Evolutionary conservation across 345 rosid species (phyloP), one percentile per base, ranked within the genome.

Genomic region (Murraya paniculata): DNA sequence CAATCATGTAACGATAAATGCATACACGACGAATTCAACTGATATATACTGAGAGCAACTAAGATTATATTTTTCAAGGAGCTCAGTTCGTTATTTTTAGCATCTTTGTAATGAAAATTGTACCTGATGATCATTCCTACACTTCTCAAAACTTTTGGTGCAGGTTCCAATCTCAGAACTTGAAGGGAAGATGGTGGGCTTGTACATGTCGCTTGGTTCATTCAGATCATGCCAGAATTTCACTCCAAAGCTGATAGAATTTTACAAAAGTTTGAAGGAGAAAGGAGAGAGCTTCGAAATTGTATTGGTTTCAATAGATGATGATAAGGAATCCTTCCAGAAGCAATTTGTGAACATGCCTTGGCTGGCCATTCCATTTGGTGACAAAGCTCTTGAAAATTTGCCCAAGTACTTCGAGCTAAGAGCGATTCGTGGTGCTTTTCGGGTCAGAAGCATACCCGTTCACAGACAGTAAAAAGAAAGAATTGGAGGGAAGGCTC

Each of bases 361-460:
- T 24, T 86, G 85, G 84, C 68, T 82, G n/a, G 78, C 83, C 27
- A 69, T 87, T 38, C 88, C 89, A 50, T 64, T 79, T 56, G 77
- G 79, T 61, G 87, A 85, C 76, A 82, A 64, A 78, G 61, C 70
- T 69, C 68, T 75, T 19, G 50, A 18, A 69, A 83, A 81, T 73
- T 61, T 87, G 72, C 65, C 50, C 53, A 77, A 68, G 10, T 85
- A 77, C 72, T 87, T 85, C 58, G 85, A 81, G 72, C 56, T 83
- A 30, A 73, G 76, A 39, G 76, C 79, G 18, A 35, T 87, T 81
- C 7, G 50, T 84, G 53, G 77, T 70, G 66, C 38, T 36, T 3
- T 67, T 80, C 16, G 88, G 91, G 8, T 79, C 83, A 5, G 84
- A 86, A 50, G 89, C 89, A 64, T 81, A 86, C 75, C 91, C 86